A percentile compares a stretch with the other conserved stretches of the same genome.
phyloP scores from a whole-genome alignment of 2,329 filamentous ascomycete genomes.

The Epichloe baconii region DNA sequence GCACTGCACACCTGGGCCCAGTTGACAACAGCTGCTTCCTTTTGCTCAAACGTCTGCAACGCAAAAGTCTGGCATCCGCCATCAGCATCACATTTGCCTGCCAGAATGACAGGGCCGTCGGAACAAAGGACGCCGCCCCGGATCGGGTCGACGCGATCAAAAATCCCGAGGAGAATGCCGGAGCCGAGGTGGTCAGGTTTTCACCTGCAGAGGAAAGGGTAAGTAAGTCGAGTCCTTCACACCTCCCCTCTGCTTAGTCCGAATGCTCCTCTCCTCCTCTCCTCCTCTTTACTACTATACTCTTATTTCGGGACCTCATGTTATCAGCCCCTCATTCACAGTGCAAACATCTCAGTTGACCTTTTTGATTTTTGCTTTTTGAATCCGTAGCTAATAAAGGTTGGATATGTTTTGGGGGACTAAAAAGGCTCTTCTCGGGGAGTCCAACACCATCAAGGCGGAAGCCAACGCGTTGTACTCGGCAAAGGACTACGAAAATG shows the following conservation, averaged over 20 bases:
- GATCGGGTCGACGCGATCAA: not conserved
- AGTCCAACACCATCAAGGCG: slow-evolving; percentile 61
- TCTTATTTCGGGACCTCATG: not conserved
- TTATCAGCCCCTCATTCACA: not conserved
- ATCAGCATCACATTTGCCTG: not conserved
- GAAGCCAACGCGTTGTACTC: slow-evolving; percentile 72
- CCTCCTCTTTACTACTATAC: too few species aligned
- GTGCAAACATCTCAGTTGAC: not conserved
- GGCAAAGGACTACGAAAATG: slow-evolving; percentile 57
- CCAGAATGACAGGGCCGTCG: not conserved
- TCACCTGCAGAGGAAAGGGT: slow-evolving; percentile 44
- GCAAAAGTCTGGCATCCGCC: not conserved
- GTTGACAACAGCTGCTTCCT: not conserved
- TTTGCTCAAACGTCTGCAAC: not conserved
- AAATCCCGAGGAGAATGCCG: slow-evolving; percentile 4
- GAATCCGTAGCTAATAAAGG: too few species aligned
- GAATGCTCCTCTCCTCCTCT: too few species aligned
- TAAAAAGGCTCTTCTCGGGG: slow-evolving; percentile 51
- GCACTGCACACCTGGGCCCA: too few species aligned
- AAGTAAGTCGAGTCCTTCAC: slow-evolving; percentile 19
- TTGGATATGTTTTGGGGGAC: not conserved
- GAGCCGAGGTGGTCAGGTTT: slow-evolving; percentile 25
- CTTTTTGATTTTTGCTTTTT: not conserved
- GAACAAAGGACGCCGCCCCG: not conserved
- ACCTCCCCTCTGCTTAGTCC: too few species aligned